A percentile compares a stretch with the other conserved stretches of the same genome.
Conservation (phyloP, 1,139 yeast genomes). For the Debaryomyces sp. region DNA sequence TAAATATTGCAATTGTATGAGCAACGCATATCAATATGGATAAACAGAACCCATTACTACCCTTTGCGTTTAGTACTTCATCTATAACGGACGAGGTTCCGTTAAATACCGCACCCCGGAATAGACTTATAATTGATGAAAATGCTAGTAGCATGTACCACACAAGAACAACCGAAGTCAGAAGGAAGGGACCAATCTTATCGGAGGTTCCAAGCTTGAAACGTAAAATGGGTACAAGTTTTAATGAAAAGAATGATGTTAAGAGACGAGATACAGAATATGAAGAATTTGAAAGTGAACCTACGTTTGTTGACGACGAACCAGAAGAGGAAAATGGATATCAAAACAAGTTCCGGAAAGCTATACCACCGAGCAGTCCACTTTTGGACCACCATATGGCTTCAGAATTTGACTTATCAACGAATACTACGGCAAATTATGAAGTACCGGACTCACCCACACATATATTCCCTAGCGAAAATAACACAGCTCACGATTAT, state of each 20-base stretch:
- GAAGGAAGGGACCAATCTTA: constrained; percentile 23
- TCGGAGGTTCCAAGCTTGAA: constrained; percentile 38
- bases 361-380: constrained; percentile 38
- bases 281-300: constrained; percentile 19
- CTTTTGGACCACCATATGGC: constrained; percentile 25
- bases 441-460: constrained; percentile 33
- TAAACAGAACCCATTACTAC: constrained; percentile 42
- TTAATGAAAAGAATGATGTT: constrained; percentile 47
- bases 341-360: constrained; percentile 2
- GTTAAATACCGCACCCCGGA: constrained; percentile 40
- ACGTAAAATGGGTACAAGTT: constrained; percentile 49
- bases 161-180: constrained; percentile 24
- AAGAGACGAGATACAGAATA: constrained; percentile 35
- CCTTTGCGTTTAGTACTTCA: constrained; percentile 45
- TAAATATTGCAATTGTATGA: not conserved
- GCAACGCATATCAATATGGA: constrained; percentile 27
- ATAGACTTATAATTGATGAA: constrained; percentile 36
- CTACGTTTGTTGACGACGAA: constrained; percentile 22
- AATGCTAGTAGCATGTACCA: constrained; percentile 44
- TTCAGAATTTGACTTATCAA: constrained; percentile 32
- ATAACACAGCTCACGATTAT: constrained; percentile 11
- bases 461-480: constrained; percentile 5
- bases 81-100: constrained; percentile 27
- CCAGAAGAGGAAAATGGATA: constrained; percentile 12
- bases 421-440: constrained; percentile 21